Base-by-base conservation (phyloP, 1,284 basidiomycete genomes). In the Leccinum discolor region DNA sequence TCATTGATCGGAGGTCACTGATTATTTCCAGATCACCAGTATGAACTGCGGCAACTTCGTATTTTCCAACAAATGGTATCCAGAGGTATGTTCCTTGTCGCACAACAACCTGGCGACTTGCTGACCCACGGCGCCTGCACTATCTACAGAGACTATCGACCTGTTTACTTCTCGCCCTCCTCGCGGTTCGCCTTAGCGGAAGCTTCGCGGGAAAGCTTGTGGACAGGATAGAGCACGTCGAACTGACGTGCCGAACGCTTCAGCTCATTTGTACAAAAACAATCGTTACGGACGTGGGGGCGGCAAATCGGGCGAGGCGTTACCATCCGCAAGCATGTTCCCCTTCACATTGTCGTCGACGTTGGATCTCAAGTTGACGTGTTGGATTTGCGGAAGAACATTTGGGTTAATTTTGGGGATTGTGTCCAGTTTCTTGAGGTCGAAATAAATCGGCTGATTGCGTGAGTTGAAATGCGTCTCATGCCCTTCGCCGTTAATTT, bases 121-220 rank as follows among this genome's bases (percentile, higher is more conserved):
- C 47, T 66, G n/a, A 67, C 38, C 47, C 50, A 23, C 50, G 50
- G 44, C 23, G 12, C 11, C 16, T 40, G 1, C 56, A 42, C 57
- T 21, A 93, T 99, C 67, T 94, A 93, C 69, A 87, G 95, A 65
- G 89, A 92, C 66, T 90, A 93, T 70, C 90, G 95, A 21, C 98
- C 98, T 0, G 95, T 98, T 2, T 91, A 98, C 77, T 99, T 95
- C 79, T 99, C 97, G 0, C 97, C 97, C 0, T 98, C 96, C 0
- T 97, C 96, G 3, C 87, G 88, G 11, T 98, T 97, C 1, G 97
- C 97, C 0, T 82, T 99, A 5, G 98, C 97, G 1, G 97, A 99
- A 79, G 95, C 97, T 0, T 88, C 68, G 79, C 82, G 6, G 87
- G 86, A 2, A 89, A 87, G 72, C 78, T 71, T n/a, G 74, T 3